These are phyloP conservation scores for Podila epigama DNA, from an alignment of 192 early-diverging fungal genomes.

Conservation along the genomic window DNA sequence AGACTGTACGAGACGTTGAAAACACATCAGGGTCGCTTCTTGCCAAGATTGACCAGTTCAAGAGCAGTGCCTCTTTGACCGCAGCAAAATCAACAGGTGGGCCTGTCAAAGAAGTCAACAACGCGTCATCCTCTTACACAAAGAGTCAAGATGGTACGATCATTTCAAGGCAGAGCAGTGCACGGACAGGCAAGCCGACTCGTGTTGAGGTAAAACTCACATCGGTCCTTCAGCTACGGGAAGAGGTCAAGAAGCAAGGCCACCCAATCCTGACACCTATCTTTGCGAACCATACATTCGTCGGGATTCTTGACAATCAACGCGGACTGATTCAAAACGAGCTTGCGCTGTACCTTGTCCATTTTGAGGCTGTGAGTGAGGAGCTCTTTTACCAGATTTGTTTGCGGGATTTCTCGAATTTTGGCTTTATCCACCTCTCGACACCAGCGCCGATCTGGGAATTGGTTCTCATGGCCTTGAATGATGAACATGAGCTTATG, in stretches of 20 bases:
- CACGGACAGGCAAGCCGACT: constrained; percentile 22
- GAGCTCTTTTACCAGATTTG: constrained; percentile 91
- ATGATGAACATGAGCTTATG: constrained; percentile 57
- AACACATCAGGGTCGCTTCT: constrained; percentile 5
- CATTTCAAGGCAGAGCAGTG: background rate
- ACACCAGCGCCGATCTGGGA: constrained; percentile 72
- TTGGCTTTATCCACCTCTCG: constrained; percentile 76
- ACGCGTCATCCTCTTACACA: background rate
- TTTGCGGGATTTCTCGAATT: constrained; percentile 87
- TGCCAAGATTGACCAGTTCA: constrained; percentile 27
- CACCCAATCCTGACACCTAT: constrained; percentile 79
- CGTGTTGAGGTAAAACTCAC: constrained; percentile 82
- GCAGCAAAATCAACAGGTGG: background rate
- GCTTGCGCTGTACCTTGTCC: constrained; percentile 83
- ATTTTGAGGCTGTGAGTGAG: constrained; percentile 79
- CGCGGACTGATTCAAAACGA: constrained; percentile 87
- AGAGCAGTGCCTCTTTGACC: background rate
- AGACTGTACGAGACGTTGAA: background rate
- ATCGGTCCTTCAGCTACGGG: constrained; percentile 79
- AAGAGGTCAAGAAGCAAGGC: constrained; percentile 69
- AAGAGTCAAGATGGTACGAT: background rate
- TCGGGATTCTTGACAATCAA: constrained; percentile 85
- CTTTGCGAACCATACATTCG: constrained; percentile 84
- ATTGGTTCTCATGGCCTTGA: constrained; percentile 73
- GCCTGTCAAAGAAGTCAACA: background rate